Conservation (phyloP, 202 grass and related monocot genomes). For the Alloteropsis angusta region DNA sequence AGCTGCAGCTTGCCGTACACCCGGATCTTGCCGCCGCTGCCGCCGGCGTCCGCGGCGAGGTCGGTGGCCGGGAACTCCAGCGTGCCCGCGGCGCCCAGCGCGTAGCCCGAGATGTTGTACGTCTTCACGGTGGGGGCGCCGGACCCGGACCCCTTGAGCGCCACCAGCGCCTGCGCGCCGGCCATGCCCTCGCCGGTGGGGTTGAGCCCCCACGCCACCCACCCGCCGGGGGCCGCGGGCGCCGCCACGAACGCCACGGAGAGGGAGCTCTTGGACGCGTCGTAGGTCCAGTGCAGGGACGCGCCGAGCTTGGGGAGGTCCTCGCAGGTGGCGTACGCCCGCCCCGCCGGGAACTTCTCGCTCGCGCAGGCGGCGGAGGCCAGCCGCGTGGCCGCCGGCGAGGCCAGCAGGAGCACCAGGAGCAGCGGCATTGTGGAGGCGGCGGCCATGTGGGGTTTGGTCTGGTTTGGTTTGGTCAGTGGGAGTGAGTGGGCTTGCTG, state of each 20-base stretch:
- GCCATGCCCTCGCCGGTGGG: constrained; percentile 48
- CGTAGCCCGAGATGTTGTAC: constrained; percentile 69
- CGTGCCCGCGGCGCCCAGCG: constrained; percentile 22
- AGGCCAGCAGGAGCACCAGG: constrained; percentile 26
- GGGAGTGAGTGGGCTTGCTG: not conserved
- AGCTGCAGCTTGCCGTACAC: constrained; percentile 73
- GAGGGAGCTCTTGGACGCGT: constrained; percentile 30
- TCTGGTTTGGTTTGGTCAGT: not conserved
- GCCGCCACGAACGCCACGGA: constrained; percentile 78
- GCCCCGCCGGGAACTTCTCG: constrained; percentile 55
- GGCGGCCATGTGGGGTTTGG: not conserved
- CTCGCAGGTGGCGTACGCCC: constrained; percentile 44
- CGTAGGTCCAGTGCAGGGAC: constrained; percentile 75
- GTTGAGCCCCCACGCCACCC: constrained; percentile 92
- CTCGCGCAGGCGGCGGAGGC: constrained; percentile 33
- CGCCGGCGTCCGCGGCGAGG: constrained; percentile 48
- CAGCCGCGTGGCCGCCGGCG: not conserved
- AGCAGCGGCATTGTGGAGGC: constrained; percentile 23
- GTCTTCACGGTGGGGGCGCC: constrained; percentile 44
- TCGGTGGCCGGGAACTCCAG: constrained; percentile 54
- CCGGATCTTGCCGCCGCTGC: constrained; percentile 42
- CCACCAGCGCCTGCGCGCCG: constrained; percentile 66
- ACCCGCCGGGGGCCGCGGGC: constrained; percentile 37
- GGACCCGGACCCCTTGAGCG: constrained; percentile 32
- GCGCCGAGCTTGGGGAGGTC: constrained; percentile 58